These are phyloP conservation scores for Mortierella sp. DNA, from an alignment of 371 early-diverging fungal genomes.

Conservation along the genomic window DNA sequence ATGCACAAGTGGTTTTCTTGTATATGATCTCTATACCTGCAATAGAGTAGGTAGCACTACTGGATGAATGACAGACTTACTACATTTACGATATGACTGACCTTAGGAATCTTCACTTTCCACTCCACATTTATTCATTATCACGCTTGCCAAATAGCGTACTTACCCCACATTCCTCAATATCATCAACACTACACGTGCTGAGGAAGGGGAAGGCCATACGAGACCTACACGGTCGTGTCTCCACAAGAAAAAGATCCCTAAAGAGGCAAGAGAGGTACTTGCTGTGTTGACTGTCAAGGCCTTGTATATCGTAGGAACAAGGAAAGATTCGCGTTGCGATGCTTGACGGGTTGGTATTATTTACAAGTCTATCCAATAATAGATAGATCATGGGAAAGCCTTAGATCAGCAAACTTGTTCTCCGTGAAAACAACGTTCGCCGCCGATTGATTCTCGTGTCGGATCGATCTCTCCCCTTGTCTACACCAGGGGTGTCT, in stretches of 20 bases:
- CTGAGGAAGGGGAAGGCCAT: too few relatives aligned
- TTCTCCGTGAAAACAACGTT: neutral
- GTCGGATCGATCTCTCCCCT: neutral
- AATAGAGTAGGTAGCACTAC: neutral
- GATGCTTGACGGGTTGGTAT: neutral
- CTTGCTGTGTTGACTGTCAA: neutral
- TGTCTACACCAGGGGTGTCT: too few relatives aligned
- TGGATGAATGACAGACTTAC: neutral
- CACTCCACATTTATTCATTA: neutral
- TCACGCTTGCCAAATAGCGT: neutral
- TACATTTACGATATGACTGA: neutral
- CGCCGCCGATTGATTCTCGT: slow-evolving; percentile 1
- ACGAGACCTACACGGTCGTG: neutral
- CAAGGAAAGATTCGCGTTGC: neutral
- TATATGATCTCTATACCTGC: neutral
- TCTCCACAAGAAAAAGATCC: neutral
- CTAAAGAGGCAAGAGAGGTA: neutral
- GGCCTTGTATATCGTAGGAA: neutral
- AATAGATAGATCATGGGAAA: neutral
- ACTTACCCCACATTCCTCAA: neutral
- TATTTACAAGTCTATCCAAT: too few relatives aligned
- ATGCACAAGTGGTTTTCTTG: too few relatives aligned
- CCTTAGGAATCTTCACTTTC: neutral
- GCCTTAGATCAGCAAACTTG: too few relatives aligned
- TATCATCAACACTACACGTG: neutral